phyloP scores from a whole-genome alignment of 495 filamentous ascomycete species.

The Zalerion maritima region DNA sequence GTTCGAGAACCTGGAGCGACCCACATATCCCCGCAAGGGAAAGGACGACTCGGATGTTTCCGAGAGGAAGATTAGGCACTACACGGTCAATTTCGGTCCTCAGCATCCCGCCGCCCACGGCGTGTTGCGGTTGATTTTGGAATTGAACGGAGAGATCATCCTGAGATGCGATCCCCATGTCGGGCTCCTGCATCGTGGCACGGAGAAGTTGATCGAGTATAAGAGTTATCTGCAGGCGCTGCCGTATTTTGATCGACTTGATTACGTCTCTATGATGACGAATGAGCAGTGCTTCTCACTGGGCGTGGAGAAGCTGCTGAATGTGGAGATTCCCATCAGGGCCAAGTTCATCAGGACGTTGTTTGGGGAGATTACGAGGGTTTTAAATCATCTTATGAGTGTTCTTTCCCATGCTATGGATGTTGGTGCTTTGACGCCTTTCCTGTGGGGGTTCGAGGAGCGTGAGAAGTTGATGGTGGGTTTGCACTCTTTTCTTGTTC shows the following conservation, averaged over 20 bases:
- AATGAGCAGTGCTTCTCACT: conserved; percentile 96
- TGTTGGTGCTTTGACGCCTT: conserved; percentile 93
- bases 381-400: conserved; percentile 97
- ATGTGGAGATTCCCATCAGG: conserved; percentile 88
- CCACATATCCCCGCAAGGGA: conserved; percentile 29
- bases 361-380: conserved; percentile 90
- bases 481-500: conserved; percentile 7
- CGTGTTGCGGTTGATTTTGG: conserved; percentile 93
- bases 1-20: conserved; percentile 32
- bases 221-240: conserved; percentile 97
- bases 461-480: conserved; percentile 97
- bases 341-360: conserved; percentile 95
- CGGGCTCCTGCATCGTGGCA: conserved; percentile 88
- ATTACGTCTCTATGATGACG: conserved; percentile 99
- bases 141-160: conserved; percentile 96
- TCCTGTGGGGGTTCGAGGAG: conserved; percentile 99
- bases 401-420: conserved; percentile 98
- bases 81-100: conserved; percentile 99
- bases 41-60: conserved; percentile 29
- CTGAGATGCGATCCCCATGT: conserved; percentile 94
- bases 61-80: conserved; percentile 87
- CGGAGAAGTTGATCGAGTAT: conserved; percentile 99
- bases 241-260: conserved; percentile 96
- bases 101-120: conserved; percentile 99
- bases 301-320: conserved; percentile 94